phyloP scores from a whole-genome alignment of 495 filamentous ascomycete genomes.

The Aspergillus egyptiacus region DNA sequence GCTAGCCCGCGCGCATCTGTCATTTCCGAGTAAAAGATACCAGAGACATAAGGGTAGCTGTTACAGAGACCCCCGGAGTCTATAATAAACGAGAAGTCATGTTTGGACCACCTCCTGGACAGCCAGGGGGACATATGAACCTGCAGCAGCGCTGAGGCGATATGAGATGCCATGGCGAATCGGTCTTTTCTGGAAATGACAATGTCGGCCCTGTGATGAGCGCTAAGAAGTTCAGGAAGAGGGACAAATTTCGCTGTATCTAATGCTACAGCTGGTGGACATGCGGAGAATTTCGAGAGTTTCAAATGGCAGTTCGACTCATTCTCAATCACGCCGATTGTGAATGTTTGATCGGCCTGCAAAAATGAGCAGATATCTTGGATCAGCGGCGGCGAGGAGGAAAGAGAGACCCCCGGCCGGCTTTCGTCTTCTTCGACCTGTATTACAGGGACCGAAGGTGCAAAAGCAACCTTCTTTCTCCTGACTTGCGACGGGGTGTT shows the following conservation, averaged over 20 bases:
- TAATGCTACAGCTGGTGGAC: not conserved
- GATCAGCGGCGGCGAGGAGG: not conserved
- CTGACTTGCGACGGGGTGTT: not conserved
- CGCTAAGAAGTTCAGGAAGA: not conserved
- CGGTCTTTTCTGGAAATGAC: not conserved
- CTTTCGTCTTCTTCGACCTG: not conserved
- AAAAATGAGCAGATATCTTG: not conserved
- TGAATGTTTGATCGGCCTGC: not conserved
- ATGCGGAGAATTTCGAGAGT: not conserved
- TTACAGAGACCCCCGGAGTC: not conserved
- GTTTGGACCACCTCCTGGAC: not conserved
- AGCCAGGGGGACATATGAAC: not conserved
- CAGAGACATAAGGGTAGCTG: not conserved
- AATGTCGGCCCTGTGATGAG: not conserved
- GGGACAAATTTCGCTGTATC: not conserved
- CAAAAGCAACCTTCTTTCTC: not conserved
- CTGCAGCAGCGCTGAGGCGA: not conserved
- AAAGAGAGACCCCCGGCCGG: not conserved
- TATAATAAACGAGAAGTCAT: slow-evolving; percentile 1
- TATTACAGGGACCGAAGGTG: not conserved
- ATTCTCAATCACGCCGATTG: not conserved
- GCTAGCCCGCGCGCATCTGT: not conserved
- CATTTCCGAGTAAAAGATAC: not conserved
- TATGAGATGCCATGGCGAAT: not conserved
- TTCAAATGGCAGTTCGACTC: not conserved